These are phyloP conservation scores for Hebeloma cylindrosporum DNA, from an alignment of 768 basidiomycete species.

Conservation along the genomic window DNA sequence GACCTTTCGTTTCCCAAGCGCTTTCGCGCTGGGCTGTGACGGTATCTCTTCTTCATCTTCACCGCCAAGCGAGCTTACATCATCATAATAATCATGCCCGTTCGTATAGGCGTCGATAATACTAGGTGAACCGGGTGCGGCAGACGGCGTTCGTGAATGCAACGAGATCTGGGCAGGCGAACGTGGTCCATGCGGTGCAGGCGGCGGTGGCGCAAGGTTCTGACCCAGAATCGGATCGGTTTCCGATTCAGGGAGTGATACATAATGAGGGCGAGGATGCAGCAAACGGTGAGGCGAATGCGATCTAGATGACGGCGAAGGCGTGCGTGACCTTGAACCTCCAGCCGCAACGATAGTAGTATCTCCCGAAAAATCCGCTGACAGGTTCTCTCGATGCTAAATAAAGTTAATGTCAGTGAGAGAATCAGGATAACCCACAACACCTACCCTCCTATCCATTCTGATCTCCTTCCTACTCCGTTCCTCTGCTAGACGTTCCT, in stretches of 20 bases:
- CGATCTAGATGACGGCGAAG: constrained; percentile 44
- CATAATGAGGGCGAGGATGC: constrained; percentile 18
- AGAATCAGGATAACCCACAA: background rate
- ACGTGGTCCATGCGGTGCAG: constrained; percentile 72
- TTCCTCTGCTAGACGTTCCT: constrained; percentile 65
- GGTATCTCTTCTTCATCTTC: constrained; percentile 39
- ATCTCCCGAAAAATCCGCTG: constrained; percentile 14
- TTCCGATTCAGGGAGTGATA: constrained; percentile 7
- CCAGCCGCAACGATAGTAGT: constrained; percentile 16
- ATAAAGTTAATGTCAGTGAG: constrained; percentile 26
- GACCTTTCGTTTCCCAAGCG: constrained; percentile 79
- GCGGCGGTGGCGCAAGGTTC: constrained; percentile 61
- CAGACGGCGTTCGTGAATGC: constrained; percentile 70
- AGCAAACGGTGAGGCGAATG: constrained; percentile 29
- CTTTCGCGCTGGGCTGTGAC: constrained; percentile 79
- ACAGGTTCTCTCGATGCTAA: constrained; percentile 39
- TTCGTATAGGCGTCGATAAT: constrained; percentile 1
- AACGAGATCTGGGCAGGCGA: constrained; percentile 46
- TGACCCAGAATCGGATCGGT: constrained; percentile 3
- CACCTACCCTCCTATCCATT: constrained; percentile 65
- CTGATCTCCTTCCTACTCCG: constrained; percentile 66
- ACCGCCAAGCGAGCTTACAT: constrained; percentile 14
- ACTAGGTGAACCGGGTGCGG: constrained; percentile 50
- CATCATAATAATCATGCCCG: constrained; percentile 11
- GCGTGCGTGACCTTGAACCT: constrained; percentile 42